A percentile compares a stretch with the other conserved stretches of the same genome.
Conservation (phyloP, 2,329 filamentous ascomycete genomes). For the Stachybotrys echinatus region DNA sequence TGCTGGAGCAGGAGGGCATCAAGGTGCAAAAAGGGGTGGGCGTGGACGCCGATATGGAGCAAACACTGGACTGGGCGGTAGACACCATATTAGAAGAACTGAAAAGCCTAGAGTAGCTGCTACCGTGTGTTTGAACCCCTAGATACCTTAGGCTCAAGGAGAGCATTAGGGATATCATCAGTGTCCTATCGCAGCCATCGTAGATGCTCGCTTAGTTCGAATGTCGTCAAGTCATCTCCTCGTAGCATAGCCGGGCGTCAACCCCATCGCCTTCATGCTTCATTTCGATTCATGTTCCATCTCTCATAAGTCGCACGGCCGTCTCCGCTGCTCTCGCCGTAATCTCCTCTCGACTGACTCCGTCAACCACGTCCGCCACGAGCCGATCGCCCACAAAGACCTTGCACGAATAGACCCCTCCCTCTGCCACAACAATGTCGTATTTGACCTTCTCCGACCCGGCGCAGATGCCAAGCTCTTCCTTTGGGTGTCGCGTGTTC, state of each 20-base stretch:
- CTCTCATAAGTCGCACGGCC: conserved; percentile 34
- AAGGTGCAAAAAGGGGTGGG: conserved; percentile 40
- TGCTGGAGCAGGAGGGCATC: conserved; percentile 39
- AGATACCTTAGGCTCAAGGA: conserved; percentile 5
- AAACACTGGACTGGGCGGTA: conserved; percentile 64
- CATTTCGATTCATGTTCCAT: conserved; percentile 3
- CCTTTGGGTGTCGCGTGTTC: conserved; percentile 59
- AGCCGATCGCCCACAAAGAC: conserved; percentile 42
- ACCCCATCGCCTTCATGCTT: background rate
- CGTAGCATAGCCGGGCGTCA: background rate
- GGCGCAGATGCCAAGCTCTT: conserved; percentile 58
- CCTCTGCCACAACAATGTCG: conserved; percentile 8
- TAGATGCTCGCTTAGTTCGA: too few relatives aligned
- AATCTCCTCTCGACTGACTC: conserved; percentile 45
- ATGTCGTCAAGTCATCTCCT: too few relatives aligned
- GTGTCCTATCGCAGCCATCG: too few relatives aligned
- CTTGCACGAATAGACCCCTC: conserved; percentile 33
- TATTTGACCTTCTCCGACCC: conserved; percentile 51
- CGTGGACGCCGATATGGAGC: conserved; percentile 53
- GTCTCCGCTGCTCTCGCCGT: conserved; percentile 49
- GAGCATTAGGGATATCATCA: background rate
- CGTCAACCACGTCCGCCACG: conserved; percentile 39
- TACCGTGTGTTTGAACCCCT: too few relatives aligned
- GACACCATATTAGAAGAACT: conserved; percentile 49
- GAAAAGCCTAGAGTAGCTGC: background rate